phyloP scores from a whole-genome alignment of 106 monocot genomes.

The Platanthera zijinensis region DNA sequence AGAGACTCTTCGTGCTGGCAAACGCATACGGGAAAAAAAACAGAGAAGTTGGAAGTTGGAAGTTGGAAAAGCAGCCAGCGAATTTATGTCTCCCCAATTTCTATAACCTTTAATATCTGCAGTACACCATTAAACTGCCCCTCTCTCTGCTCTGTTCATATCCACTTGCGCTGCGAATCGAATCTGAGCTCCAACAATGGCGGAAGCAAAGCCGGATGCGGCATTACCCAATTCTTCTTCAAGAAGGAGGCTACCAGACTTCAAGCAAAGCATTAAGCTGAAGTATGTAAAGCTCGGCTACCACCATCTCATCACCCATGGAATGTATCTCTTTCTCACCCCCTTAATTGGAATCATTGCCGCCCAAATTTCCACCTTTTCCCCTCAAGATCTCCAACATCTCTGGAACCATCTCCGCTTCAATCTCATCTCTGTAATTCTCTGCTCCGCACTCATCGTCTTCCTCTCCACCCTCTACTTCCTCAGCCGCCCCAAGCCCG shows the following conservation, averaged over 20 bases:
- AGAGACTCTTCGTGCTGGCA: neutral
- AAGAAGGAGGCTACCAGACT: constrained; percentile 8
- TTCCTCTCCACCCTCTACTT: constrained; percentile 19
- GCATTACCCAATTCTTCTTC: constrained; percentile 4
- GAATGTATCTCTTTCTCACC: constrained; percentile 11
- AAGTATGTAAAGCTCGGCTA: constrained; percentile 20
- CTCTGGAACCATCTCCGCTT: constrained; percentile 9
- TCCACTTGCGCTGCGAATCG: neutral
- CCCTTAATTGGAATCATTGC: constrained; percentile 3
- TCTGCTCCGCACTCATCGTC: constrained; percentile 14
- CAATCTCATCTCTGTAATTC: constrained; percentile 14
- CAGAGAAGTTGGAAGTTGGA: neutral
- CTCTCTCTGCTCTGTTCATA: neutral
- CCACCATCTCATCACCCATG: constrained; percentile 19
- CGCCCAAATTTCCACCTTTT: constrained; percentile 10
- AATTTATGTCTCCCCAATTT: neutral
- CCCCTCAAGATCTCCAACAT: constrained; percentile 7
- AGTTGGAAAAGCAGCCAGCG: neutral
- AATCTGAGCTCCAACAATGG: constrained; percentile 10
- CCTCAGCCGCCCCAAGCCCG: constrained; percentile 10
- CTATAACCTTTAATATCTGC: neutral
- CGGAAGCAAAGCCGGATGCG: constrained; percentile 9
- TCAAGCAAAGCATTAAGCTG: constrained; percentile 13
- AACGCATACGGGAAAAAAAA: neutral
- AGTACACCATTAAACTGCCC: neutral